Base-by-base conservation (phyloP, 495 filamentous ascomycete species). In the Penicillium psychrofluorescens region DNA sequence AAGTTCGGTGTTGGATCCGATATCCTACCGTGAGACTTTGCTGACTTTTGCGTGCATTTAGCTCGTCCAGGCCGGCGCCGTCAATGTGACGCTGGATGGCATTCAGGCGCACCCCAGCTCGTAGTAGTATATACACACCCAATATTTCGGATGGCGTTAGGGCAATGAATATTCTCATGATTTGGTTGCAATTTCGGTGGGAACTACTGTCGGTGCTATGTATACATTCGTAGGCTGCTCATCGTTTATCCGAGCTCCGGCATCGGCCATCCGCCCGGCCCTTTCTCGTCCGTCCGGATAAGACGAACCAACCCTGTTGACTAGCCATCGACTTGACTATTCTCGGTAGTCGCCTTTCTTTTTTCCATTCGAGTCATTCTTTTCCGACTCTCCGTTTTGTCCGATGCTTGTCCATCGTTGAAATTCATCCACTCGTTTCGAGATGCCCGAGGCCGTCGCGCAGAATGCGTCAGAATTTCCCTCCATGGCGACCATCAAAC, bases 31-130 rank as follows among this genome's bases (percentile, higher is more conserved):
- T 22, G 22, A n/a, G 22, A 22, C 22, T 22, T 22, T 3, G 22
- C 32, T 34, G n/a, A 34, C 32, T 40, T 48, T 41, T 52, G 42
- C 55, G 48, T 46, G 22, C 22, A 22, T 22, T 3, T 22, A 94
- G 88, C 79, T 96, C 45, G 88, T 96, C 28, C 84, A 95, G 80
- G 88, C 92, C 7, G 91, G 91, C 9, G 92, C 91, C 8, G 88
- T 97, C 13, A 87, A 81, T 22, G 76, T 95, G 41, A 87, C 84
- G 7, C 63, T 89, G 33, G 84, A 92, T 50, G 86, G 83, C 11
- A 81, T 95, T 54, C 69, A 80, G 53, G 89, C 64, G 33, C 35
- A 29, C 32, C 38, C 37, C 16, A 41, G 36, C 34, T 8, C 27
- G 13, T 35, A 36, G 14, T 35, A 22, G 42, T 36, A 33, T 46